Percentiles rank a stretch among this genome's conserved stretches.
These are phyloP conservation scores for Endocladia muricata DNA, from an alignment of 31 red algal genomes.

Conservation along the genomic window DNA sequence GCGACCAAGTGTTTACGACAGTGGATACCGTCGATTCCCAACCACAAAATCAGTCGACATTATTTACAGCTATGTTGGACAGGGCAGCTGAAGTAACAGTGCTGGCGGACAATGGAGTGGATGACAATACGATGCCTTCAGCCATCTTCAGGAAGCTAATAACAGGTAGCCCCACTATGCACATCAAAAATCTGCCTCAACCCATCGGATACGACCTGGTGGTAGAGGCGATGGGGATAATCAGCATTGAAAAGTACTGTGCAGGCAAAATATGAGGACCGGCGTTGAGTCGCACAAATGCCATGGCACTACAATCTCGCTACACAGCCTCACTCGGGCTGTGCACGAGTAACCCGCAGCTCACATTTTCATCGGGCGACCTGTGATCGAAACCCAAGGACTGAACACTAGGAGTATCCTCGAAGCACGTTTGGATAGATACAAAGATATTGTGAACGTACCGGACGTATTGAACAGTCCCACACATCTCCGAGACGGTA, in stretches of 20 bases:
- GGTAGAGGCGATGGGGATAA: neutral
- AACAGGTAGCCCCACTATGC: neutral
- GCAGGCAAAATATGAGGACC: neutral
- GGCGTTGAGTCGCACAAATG: neutral
- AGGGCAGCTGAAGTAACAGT: neutral
- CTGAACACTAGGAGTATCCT: slow-evolving; percentile 1
- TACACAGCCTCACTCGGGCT: neutral
- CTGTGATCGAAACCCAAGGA: slow-evolving; percentile 17
- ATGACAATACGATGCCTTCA: neutral
- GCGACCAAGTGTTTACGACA: neutral
- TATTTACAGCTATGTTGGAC: neutral
- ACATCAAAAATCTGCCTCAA: neutral
- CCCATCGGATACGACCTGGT: neutral
- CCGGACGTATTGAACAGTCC: neutral
- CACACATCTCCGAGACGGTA: neutral
- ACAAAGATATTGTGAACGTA: slow-evolving; percentile 1
- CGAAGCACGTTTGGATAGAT: slow-evolving; percentile 15
- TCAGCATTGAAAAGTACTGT: neutral
- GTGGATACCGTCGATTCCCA: neutral
- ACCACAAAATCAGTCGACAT: neutral
- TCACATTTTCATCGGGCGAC: slow-evolving; percentile 8
- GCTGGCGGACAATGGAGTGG: neutral
- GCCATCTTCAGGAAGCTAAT: neutral
- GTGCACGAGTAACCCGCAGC: neutral
- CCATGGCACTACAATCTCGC: neutral